Percentiles rank a stretch among this genome's conserved stretches.
These are phyloP conservation scores for Ophiostoma australiae DNA, from an alignment of 2,329 filamentous ascomycete species.

Conservation along the genomic window DNA sequence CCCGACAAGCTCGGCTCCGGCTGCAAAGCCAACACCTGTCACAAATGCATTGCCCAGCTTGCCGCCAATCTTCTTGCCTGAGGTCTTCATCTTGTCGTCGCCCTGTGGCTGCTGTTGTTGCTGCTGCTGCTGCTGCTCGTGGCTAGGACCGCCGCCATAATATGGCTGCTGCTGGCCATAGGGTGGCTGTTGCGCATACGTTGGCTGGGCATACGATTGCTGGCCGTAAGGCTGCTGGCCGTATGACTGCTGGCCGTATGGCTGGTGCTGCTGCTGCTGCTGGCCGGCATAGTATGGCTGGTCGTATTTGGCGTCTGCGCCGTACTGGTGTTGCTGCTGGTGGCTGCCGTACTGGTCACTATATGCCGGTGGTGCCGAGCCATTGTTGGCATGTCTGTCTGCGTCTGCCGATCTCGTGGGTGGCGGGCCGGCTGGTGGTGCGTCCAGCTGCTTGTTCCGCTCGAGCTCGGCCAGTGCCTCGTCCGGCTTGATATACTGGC, in stretches of 20 bases:
- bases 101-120: constrained; percentile 37
- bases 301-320: constrained; percentile 4
- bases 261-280: constrained; percentile 20
- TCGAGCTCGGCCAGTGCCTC: constrained; percentile 27
- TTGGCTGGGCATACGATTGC: constrained; percentile 20
- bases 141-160: constrained; percentile 35
- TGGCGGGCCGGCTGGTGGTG: constrained; percentile 31
- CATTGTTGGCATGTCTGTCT: constrained; percentile 29
- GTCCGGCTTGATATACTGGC: constrained; percentile 75
- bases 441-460: constrained; percentile 28
- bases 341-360: constrained; percentile 20
- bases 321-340: constrained; percentile 20
- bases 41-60: constrained; percentile 81
- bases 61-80: constrained; percentile 94
- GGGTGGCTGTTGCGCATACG: constrained; percentile 27
- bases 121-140: constrained; percentile 41
- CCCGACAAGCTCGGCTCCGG: constrained; percentile 86
- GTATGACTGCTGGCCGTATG: constrained; percentile 16
- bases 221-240: constrained; percentile 31
- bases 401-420: constrained; percentile 22
- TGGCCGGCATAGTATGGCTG: constrained; percentile 18
- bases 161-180: constrained; percentile 38
- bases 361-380: constrained; percentile 22
- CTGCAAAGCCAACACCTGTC: constrained; percentile 87
- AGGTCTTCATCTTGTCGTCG: constrained; percentile 61